These are phyloP conservation scores for Trichophyton equinum DNA, from an alignment of 2,329 filamentous ascomycete species.

Conservation along the genomic window DNA sequence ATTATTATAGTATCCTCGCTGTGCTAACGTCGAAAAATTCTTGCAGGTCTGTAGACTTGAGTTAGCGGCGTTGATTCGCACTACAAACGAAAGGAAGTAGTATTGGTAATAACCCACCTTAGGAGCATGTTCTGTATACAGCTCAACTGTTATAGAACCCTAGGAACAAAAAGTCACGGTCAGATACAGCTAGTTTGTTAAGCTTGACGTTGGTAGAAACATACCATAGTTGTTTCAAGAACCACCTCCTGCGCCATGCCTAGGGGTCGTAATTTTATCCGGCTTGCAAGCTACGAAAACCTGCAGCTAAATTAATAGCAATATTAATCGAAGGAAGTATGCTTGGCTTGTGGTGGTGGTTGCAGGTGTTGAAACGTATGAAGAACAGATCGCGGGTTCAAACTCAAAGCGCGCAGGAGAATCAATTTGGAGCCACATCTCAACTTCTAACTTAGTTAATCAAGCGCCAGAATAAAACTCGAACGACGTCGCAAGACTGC, in stretches of 20 bases:
- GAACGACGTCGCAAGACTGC: neutral
- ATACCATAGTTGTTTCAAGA: slow-evolving; percentile 76
- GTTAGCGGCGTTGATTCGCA: neutral
- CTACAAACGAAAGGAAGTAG: neutral
- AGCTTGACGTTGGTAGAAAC: slow-evolving; percentile 4
- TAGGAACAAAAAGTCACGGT: slow-evolving; percentile 25
- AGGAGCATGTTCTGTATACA: slow-evolving; percentile 69
- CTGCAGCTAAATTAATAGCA: neutral
- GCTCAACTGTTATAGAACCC: slow-evolving; percentile 76
- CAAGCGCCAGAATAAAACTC: neutral
- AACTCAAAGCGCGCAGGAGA: neutral
- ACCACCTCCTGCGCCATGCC: slow-evolving; percentile 64
- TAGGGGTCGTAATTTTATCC: neutral
- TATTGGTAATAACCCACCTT: neutral
- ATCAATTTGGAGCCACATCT: neutral
- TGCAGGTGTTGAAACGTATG: neutral
- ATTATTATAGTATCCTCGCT: slow-evolving; percentile 76
- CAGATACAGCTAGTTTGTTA: neutral
- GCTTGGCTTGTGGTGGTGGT: neutral
- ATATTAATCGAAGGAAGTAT: neutral
- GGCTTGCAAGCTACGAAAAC: neutral
- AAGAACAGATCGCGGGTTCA: too few relatives aligned
- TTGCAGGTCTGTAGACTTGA: slow-evolving; percentile 50
- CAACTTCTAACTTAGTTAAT: neutral
- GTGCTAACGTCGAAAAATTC: slow-evolving; percentile 72